Conservation (phyloP, 345 rosid species). For the Camelina laxa region DNA sequence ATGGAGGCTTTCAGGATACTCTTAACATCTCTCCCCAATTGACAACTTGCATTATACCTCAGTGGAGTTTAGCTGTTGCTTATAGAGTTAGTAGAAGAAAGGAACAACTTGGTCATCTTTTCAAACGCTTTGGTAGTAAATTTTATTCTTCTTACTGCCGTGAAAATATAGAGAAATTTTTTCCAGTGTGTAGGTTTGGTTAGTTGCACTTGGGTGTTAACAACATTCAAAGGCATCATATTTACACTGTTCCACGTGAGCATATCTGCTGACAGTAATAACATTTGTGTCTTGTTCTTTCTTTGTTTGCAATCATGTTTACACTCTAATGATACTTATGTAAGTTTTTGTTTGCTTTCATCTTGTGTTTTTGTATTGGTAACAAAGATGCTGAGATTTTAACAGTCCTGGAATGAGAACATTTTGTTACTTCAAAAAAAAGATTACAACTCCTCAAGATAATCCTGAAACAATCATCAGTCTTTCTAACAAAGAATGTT, state of each 20-base stretch:
- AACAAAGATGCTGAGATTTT: background rate
- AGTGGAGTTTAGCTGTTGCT: slow-evolving; percentile 14
- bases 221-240: slow-evolving; percentile 20
- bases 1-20: slow-evolving; percentile 71
- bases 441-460: background rate
- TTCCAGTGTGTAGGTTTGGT: slow-evolving; percentile 51
- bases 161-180: slow-evolving; percentile 17
- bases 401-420: background rate
- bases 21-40: slow-evolving; percentile 45
- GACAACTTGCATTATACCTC: slow-evolving; percentile 25
- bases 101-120: slow-evolving; percentile 3
- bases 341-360: background rate
- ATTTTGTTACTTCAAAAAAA: background rate
- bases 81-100: slow-evolving; percentile 31
- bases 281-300: slow-evolving; percentile 1
- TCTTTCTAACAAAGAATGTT: slow-evolving; percentile 9
- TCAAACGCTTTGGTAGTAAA: slow-evolving; percentile 50
- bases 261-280: slow-evolving; percentile 10
- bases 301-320: background rate
- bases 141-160: slow-evolving; percentile 53
- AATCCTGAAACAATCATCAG: background rate
- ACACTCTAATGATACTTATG: background rate
- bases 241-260: slow-evolving; percentile 14
- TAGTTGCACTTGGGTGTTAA: slow-evolving; percentile 3
- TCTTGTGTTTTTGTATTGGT: background rate